Evolutionary conservation across 1,284 basidiomycete genomes (phyloP), one percentile per base, ranked within the genome.

Genomic region (Cryptococcus floricola): DNA sequence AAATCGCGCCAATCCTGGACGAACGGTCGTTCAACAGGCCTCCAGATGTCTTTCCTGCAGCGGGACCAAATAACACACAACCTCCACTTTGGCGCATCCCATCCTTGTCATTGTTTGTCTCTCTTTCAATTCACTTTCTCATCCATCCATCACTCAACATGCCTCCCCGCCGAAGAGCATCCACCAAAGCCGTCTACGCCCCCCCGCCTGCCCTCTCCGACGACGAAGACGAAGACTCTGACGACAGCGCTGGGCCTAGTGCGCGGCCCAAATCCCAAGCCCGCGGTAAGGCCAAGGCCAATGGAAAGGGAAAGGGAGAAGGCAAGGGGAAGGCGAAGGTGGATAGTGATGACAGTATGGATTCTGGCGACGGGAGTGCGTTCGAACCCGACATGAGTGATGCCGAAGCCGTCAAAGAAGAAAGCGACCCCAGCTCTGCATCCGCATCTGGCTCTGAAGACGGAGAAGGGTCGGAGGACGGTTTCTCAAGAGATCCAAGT

Each of bases 181-280:
- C 56, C 28, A 27, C 34, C 3, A 45, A 61, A 45, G 64, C 65
- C 14, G 65, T 65, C 7, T 50, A 57, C 45, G 46, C 42, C 27
- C 60, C 68, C 23, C 52, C 57, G 1, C 54, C 54, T 50, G 59
- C 57, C 31, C 55, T 58, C 28, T 28, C 68, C n/a, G 53, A 61
- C 8, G 62, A 58, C 50, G 57, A 58, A 28, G 46, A 38, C n/a
- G 50, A 43, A 2, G 31, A 34, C 10, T 34, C 31, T 34, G 31
- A 10, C 31, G 31, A 34, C 31, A 10, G 7, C 31, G 7, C 31
- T 10, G 31, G 31, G 31, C 31, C 31, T n/a, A 43, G 52, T 39
- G 27, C 27, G 16, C 23, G 28, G 14, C n/a, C 23, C 9, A 45
- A 63, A 63, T 50, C 43, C 39, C 27, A 54, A 48, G 55, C 25